phyloP scores from a whole-genome alignment of 768 basidiomycete species.

The Russula vinacea region DNA sequence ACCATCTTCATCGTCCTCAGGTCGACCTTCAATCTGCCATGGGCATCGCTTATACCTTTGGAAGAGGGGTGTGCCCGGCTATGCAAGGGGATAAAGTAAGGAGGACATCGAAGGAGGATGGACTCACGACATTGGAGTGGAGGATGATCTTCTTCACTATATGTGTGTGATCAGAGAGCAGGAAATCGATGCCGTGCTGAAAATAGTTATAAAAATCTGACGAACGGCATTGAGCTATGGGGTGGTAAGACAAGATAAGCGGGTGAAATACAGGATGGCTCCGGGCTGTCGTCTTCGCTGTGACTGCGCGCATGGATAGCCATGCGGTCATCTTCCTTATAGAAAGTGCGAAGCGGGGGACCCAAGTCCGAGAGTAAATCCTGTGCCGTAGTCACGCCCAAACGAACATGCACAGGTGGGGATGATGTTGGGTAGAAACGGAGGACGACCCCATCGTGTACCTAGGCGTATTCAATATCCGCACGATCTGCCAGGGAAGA shows the following conservation, averaged over 20 bases:
- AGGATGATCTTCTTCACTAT: constrained; percentile 79
- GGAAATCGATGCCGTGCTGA: constrained; percentile 84
- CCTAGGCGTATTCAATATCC: constrained; percentile 40
- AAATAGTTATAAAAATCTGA: constrained; percentile 93
- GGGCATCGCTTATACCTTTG: constrained; percentile 89
- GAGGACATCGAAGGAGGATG: constrained; percentile 5
- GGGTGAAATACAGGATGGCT: constrained; percentile 47
- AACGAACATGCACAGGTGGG: constrained; percentile 52
- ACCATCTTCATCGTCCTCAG: constrained; percentile 86
- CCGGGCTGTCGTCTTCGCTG: constrained; percentile 46
- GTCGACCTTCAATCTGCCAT: constrained; percentile 79
- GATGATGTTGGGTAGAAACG: constrained; percentile 60
- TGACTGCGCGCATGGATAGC: constrained; percentile 62
- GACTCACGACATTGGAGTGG: constrained; percentile 80
- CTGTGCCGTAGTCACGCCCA: constrained; percentile 79
- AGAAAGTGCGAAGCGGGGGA: constrained; percentile 69
- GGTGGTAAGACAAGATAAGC: neutral
- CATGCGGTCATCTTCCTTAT: constrained; percentile 90
- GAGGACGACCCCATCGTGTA: constrained; percentile 68
- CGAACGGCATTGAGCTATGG: constrained; percentile 12
- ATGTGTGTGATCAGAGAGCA: constrained; percentile 69
- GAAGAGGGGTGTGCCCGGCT: constrained; percentile 88
- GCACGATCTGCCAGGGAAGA: neutral
- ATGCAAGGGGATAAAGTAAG: neutral
- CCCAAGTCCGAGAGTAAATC: constrained; percentile 79